These are phyloP conservation scores for Solidago caesia DNA, from an alignment of 129 eudicot genomes.

Conservation along the genomic window DNA sequence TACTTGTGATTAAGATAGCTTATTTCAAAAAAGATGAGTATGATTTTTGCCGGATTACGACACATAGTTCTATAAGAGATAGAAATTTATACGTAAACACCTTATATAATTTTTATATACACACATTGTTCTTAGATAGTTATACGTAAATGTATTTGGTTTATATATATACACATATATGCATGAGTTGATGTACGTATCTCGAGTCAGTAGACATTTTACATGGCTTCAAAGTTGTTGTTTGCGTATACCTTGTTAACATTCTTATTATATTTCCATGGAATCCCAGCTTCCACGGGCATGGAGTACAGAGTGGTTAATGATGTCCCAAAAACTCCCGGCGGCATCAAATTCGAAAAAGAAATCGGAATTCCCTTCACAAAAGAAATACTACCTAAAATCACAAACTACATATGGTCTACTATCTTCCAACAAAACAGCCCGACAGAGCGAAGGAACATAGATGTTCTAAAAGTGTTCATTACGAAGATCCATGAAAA, in stretches of 20 bases:
- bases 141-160: too few relatives aligned
- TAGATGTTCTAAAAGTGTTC: background rate
- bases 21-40: too few relatives aligned
- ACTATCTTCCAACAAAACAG: constrained; percentile 20
- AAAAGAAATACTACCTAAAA: constrained; percentile 4
- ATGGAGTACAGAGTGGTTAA: constrained; percentile 6
- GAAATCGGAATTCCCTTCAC: constrained; percentile 30
- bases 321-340: constrained; percentile 12
- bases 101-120: too few relatives aligned
- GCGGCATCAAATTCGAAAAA: constrained; percentile 14
- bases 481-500: constrained; percentile 11
- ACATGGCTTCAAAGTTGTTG: background rate
- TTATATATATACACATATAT: too few relatives aligned
- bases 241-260: background rate
- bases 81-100: too few relatives aligned
- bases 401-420: constrained; percentile 19
- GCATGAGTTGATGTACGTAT: too few relatives aligned
- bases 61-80: too few relatives aligned
- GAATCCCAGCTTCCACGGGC: background rate
- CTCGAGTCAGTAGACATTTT: too few relatives aligned
- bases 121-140: too few relatives aligned
- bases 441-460: background rate
- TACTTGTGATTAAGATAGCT: too few relatives aligned
- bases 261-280: constrained; percentile 1
- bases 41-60: too few relatives aligned